These are phyloP conservation scores for Neoascochyta sp. DNA, from an alignment of 2,329 filamentous ascomycete species.

Conservation along the genomic window DNA sequence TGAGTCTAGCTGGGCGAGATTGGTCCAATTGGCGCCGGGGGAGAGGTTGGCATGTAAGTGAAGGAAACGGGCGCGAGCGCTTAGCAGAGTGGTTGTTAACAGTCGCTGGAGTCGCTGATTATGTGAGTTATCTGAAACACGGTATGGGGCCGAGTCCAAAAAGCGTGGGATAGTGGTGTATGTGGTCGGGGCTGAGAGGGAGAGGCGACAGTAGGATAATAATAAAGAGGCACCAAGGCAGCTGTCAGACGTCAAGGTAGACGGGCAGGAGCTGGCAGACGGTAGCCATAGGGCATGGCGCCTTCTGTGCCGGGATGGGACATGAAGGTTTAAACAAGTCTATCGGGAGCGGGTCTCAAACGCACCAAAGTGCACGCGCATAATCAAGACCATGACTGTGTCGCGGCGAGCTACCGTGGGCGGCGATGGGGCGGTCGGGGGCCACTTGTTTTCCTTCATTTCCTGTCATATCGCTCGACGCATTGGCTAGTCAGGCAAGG, in stretches of 20 bases:
- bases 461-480: too few relatives aligned
- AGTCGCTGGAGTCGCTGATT: conserved; percentile 23
- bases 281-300: conserved; percentile 29
- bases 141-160: conserved; percentile 21
- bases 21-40: conserved; percentile 32
- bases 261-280: conserved; percentile 16
- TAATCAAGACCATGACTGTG: conserved; percentile 19
- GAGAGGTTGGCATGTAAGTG: conserved; percentile 18
- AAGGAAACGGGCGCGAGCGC: conserved; percentile 31
- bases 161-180: conserved; percentile 19
- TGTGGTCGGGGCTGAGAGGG: conserved; percentile 16
- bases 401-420: conserved; percentile 24
- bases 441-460: conserved; percentile 26
- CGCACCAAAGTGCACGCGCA: conserved; percentile 23
- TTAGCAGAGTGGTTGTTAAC: too few relatives aligned
- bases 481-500: too few relatives aligned
- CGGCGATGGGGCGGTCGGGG: conserved; percentile 18
- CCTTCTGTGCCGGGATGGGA: conserved; percentile 16
- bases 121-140: conserved; percentile 29
- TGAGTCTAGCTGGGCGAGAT: conserved; percentile 23
- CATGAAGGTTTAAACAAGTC: conserved; percentile 12
- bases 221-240: conserved; percentile 8
- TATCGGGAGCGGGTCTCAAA: conserved; percentile 28
- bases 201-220: too few relatives aligned
- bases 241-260: conserved; percentile 13